Evolutionary conservation across 2,329 filamentous ascomycete genomes (phyloP), one percentile per base, ranked within the genome.

Genomic region (Aspergillus chevalieri): DNA sequence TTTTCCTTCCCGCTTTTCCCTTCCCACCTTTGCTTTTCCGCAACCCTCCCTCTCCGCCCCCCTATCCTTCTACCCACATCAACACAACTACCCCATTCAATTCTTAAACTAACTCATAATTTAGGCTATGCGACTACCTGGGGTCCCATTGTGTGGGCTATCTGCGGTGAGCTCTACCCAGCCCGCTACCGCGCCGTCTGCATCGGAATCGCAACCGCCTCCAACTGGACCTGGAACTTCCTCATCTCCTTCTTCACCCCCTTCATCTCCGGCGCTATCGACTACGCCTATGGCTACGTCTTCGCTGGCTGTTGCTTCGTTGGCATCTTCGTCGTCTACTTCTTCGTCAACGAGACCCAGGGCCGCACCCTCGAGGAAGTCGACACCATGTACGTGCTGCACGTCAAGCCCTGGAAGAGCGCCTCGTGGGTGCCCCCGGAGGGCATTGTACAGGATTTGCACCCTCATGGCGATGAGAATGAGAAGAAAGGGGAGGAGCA

Each of bases 201-300:
- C 56, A 88, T 89, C 78, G 87, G 86, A 10, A 72, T 91, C 21
- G 84, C 86, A 14, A 90, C 86, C 5, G 82, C 86, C 2, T 82
- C 86, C 34, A 92, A 92, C 70, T 92, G 87, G 87, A 67, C 72
- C 28, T 88, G 83, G 83, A 87, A 89, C 67, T 90, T 90, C 69
- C 69, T 86, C 60, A 75, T 87, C 55, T 81, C 81, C 0, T 91
- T 91, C 76, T 89, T 91, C 74, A 89, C 87, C 0, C 85, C 87
- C 0, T 90, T 89, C 68, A 90, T 91, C 65, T 86, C 83, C 1
- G 72, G 74, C 0, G 76, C 80, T 7, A 91, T 91, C 50, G 80
- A 87, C 59, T 91, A 86, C 69, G 77, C 78, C 17, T 89, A 90
- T 64, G 87, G 87, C 10, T 89, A 89, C 57, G 82, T 92, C 43